Percentiles rank a stretch among this genome's conserved stretches.
These are phyloP conservation scores for Globisporangium takayamanum DNA, from an alignment of 352 stramenopile genomes.

Conservation along the genomic window DNA sequence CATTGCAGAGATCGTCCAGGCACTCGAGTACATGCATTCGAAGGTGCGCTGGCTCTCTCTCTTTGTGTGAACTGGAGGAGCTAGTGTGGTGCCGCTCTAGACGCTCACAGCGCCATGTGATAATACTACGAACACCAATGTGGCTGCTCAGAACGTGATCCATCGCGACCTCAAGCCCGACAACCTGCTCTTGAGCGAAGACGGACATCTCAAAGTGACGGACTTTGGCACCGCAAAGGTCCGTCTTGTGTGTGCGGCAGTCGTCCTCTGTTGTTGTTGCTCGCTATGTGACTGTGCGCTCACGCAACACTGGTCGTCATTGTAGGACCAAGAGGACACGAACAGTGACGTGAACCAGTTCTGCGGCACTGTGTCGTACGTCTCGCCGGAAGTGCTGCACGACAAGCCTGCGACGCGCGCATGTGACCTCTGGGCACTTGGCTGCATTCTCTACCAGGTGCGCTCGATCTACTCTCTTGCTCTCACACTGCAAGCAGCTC, in stretches of 20 bases:
- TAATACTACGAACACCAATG: constrained; percentile 3
- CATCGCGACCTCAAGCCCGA: constrained; percentile 95
- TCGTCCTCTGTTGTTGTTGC: neutral
- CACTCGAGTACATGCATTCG: constrained; percentile 93
- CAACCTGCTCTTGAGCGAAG: constrained; percentile 77
- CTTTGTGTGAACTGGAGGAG: too few relatives aligned
- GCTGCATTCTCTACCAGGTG: constrained; percentile 86
- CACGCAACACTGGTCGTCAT: neutral
- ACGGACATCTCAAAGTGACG: constrained; percentile 86
- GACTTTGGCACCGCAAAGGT: constrained; percentile 89
- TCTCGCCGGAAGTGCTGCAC: constrained; percentile 88
- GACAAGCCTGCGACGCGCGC: constrained; percentile 69
- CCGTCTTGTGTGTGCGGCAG: neutral
- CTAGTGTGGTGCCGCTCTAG: too few relatives aligned
- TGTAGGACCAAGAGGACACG: constrained; percentile 67
- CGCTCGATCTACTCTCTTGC: neutral
- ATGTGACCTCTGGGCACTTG: constrained; percentile 89
- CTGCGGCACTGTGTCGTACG: constrained; percentile 88
- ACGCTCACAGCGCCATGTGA: too few relatives aligned
- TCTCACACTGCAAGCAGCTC: neutral
- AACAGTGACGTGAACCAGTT: constrained; percentile 61
- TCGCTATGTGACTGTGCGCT: neutral
- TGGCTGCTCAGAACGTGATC: constrained; percentile 81
- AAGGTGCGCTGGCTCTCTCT: constrained; percentile 33
- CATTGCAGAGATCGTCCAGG: constrained; percentile 89